These are phyloP conservation scores for Paraphoma chrysanthemicola DNA, from an alignment of 2,329 filamentous ascomycete species.

Conservation along the genomic window DNA sequence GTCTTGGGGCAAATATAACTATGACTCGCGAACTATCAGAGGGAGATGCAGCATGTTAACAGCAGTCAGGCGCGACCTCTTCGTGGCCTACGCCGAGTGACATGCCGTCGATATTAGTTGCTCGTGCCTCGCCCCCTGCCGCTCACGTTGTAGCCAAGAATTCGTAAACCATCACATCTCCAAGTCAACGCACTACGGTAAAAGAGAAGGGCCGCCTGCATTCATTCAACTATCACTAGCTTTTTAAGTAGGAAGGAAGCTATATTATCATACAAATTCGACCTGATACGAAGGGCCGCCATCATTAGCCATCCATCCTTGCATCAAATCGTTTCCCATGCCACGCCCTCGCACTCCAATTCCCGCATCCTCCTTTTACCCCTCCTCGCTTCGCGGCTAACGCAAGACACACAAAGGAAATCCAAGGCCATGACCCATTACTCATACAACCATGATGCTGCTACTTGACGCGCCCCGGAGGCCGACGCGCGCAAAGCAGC, in stretches of 20 bases:
- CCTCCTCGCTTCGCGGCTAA: too few relatives aligned
- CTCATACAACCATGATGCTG: constrained; percentile 35
- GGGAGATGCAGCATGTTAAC: too few relatives aligned
- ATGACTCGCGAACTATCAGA: too few relatives aligned
- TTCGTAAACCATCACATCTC: neutral
- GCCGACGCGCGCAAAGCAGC: constrained; percentile 14
- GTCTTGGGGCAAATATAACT: too few relatives aligned
- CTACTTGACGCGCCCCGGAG: constrained; percentile 6
- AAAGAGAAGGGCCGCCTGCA: constrained; percentile 32
- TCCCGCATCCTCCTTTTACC: too few relatives aligned
- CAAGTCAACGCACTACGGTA: constrained; percentile 1
- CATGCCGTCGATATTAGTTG: too few relatives aligned
- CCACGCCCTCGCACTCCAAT: constrained; percentile 7
- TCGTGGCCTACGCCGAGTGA: too few relatives aligned
- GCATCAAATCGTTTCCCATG: neutral
- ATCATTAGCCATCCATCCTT: constrained; percentile 28
- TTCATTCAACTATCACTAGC: constrained; percentile 31
- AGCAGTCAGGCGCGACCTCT: too few relatives aligned
- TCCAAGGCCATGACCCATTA: constrained; percentile 34
- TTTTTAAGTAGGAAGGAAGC: constrained; percentile 23
- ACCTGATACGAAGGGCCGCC: constrained; percentile 35
- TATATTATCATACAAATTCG: constrained; percentile 47
- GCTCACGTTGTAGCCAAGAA: neutral
- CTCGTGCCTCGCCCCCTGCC: too few relatives aligned
- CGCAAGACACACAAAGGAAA: constrained; percentile 4